These are phyloP conservation scores for Coemansia asiatica DNA, from an alignment of 192 early-diverging fungal species.

Conservation along the genomic window DNA sequence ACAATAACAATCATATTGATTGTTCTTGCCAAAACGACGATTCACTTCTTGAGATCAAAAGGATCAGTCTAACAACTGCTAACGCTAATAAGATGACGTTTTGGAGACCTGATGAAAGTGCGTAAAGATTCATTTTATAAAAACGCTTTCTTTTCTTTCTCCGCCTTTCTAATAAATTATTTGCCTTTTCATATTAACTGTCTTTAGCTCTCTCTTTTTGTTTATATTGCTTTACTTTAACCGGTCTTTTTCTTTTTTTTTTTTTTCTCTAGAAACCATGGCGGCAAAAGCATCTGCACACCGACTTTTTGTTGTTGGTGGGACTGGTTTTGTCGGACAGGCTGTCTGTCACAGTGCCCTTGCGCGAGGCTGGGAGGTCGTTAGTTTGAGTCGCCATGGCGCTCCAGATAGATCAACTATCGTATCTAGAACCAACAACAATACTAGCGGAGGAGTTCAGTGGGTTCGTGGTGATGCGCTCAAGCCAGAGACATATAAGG, in stretches of 20 bases:
- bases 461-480: conserved; percentile 68
- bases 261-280: background rate
- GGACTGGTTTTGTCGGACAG: conserved; percentile 63
- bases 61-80: no score
- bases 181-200: no score
- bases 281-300: conserved; percentile 21
- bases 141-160: no score
- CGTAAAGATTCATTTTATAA: no score
- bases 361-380: conserved; percentile 51
- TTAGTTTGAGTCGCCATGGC: conserved; percentile 57
- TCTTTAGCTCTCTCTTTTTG: no score
- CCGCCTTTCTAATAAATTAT: no score
- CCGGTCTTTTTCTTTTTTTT: background rate
- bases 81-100: no score
- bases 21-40: no score
- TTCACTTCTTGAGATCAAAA: no score
- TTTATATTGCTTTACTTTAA: background rate
- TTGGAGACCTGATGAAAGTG: no score
- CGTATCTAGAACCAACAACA: background rate
- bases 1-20: no score
- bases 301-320: conserved; percentile 63
- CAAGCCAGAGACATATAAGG: conserved; percentile 59
- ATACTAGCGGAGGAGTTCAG: conserved; percentile 29
- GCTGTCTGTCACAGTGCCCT: conserved; percentile 51
- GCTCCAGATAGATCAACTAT: conserved; percentile 22